phyloP scores from a whole-genome alignment of 106 monocot genomes.

The Ottelia alismoides region DNA sequence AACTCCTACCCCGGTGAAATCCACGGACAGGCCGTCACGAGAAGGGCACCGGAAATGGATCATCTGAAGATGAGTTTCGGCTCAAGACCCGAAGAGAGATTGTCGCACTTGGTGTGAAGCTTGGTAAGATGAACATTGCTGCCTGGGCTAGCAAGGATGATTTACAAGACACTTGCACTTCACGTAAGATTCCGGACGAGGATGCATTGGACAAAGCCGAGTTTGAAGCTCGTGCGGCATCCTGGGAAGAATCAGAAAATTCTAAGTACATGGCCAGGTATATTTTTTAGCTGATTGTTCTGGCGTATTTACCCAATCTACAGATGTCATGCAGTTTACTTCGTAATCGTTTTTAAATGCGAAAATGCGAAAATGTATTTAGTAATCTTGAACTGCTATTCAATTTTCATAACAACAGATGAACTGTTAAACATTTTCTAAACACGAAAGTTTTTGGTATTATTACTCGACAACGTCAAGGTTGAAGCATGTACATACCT shows the following conservation, averaged over 20 bases:
- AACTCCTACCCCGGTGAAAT: constrained; percentile 12
- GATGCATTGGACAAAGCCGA: constrained; percentile 21
- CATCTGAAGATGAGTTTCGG: constrained; percentile 58
- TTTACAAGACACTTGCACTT: background rate
- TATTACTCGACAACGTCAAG: no score
- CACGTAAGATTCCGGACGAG: constrained; percentile 8
- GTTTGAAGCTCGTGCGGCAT: constrained; percentile 44
- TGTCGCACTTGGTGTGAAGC: constrained; percentile 61
- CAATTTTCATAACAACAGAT: no score
- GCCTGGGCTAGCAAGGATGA: constrained; percentile 77
- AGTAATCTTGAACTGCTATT: no score
- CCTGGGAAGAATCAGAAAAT: constrained; percentile 81
- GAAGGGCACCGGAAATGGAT: constrained; percentile 10
- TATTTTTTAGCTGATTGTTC: no score
- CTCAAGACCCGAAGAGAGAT: constrained; percentile 69
- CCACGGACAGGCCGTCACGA: constrained; percentile 1
- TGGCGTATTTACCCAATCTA: no score
- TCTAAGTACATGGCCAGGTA: constrained; percentile 65
- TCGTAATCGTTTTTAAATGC: no score
- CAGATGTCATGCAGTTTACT: no score
- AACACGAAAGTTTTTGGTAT: no score
- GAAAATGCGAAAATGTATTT: no score
- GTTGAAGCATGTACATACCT: no score
- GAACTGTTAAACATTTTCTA: no score
- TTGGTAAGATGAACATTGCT: constrained; percentile 87